Percentiles rank a stretch among this genome's conserved stretches.
These are phyloP conservation scores for Lichtheimia corymbifera DNA, from an alignment of 371 early-diverging fungal species.

Conservation along the genomic window DNA sequence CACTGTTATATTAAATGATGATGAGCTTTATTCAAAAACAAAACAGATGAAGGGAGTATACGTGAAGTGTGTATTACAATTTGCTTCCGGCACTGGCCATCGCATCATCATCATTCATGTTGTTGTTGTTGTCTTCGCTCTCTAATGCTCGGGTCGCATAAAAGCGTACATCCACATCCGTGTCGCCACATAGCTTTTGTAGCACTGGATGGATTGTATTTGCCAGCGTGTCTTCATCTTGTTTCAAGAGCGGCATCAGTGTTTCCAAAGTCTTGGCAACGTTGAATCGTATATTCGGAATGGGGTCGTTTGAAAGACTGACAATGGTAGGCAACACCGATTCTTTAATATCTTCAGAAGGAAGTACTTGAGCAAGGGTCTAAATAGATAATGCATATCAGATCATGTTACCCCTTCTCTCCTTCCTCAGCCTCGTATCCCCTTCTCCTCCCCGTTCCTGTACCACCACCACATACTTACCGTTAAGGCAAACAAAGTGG, in stretches of 20 bases:
- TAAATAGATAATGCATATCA: conserved; percentile 19
- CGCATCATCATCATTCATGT: no score
- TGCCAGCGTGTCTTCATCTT: conserved; percentile 57
- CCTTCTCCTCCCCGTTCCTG: no score
- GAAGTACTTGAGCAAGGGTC: conserved; percentile 87
- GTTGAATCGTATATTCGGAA: conserved; percentile 98
- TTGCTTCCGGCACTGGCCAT: no score
- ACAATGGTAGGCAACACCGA: conserved; percentile 88
- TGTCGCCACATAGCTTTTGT: conserved; percentile 79
- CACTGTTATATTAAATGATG: no score
- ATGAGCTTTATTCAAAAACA: no score
- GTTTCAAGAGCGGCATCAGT: conserved; percentile 76
- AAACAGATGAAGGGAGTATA: no score
- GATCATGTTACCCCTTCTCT: no score
- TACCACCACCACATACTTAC: conserved; percentile 44
- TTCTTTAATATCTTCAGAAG: conserved; percentile 86
- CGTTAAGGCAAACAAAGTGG: conserved; percentile 91
- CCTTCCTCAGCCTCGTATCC: no score
- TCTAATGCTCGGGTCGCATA: conserved; percentile 83
- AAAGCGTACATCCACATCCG: conserved; percentile 91
- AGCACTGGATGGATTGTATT: conserved; percentile 79
- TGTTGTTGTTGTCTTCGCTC: conserved; percentile 6
- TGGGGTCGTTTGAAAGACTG: conserved; percentile 86
- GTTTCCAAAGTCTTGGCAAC: conserved; percentile 92
- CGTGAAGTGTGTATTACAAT: no score